Conservation (phyloP, 2,329 filamentous ascomycete genomes). For the Setomelanomma holmii region DNA sequence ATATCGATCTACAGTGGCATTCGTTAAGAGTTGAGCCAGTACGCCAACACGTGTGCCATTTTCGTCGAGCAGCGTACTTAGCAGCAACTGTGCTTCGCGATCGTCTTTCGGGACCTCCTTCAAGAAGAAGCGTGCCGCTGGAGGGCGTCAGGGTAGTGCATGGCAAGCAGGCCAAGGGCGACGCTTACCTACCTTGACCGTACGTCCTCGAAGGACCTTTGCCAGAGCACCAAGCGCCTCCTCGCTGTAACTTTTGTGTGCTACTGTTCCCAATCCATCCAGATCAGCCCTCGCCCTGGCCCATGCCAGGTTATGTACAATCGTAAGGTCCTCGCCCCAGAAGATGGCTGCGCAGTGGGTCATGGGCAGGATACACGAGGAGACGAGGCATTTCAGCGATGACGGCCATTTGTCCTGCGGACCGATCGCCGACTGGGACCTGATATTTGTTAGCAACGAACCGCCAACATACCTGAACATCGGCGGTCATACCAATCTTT, state of each 20-base stretch:
- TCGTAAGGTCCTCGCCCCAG: conserved; percentile 49
- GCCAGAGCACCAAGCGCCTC: conserved; percentile 45
- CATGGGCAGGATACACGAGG: conserved; percentile 49
- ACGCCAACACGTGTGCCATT: conserved; percentile 40
- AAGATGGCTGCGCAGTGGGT: conserved; percentile 53
- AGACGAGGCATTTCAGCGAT: conserved; percentile 38
- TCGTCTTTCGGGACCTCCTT: conserved; percentile 15
- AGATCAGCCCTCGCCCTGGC: conserved; percentile 40
- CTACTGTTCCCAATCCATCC: conserved; percentile 45
- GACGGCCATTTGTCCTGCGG: conserved; percentile 45
- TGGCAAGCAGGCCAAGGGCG: conserved; percentile 3
- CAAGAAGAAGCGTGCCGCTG: conserved; percentile 39
- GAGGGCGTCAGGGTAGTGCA: conserved; percentile 12
- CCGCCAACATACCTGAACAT: background rate
- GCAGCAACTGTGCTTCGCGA: conserved; percentile 29
- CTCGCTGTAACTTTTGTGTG: conserved; percentile 39
- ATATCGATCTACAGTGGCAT: conserved; percentile 27
- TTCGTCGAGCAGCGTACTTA: conserved; percentile 43
- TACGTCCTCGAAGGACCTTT: conserved; percentile 43
- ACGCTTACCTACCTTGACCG: conserved; percentile 49
- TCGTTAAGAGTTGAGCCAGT: conserved; percentile 39
- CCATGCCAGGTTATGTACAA: conserved; percentile 54
- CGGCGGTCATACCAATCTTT: conserved; percentile 35
- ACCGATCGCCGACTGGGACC: conserved; percentile 42
- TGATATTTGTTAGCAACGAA: conserved; percentile 12